Base-by-base conservation (phyloP, 2,329 filamentous ascomycete species). In the Atkinsonella hypoxylon region DNA sequence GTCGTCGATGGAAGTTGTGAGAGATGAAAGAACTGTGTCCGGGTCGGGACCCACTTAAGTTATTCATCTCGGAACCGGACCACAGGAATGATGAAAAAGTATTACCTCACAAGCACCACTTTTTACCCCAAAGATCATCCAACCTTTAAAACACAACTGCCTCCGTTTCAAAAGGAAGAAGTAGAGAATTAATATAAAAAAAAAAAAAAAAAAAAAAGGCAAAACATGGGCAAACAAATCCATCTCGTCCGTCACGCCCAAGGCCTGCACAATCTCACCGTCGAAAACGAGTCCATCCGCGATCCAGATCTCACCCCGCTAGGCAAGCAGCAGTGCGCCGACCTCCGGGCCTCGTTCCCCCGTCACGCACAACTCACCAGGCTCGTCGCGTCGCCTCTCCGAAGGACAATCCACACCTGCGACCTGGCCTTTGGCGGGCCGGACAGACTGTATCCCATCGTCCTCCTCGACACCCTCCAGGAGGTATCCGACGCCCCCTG, bases 361-460 rank as follows among this genome's bases (percentile, higher is more conserved):
- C 67, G 78, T 65, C 83, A 86, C 62, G 69, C 72, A 54, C 67
- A 74, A 39, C 70, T 93, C 60, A 83, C 84, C 4, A 75, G 85
- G 57, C 75, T 95, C 12, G 76, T 89, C 20, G 82, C 88, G 39
- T 93, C 87, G 1, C 89, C 89, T 6, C 76, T 95, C 57, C 82
- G 84, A 47, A 81, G 89, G 54, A 94, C 89, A 2, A 74, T 95
- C 44, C 81, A 87, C 67, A 95, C 89, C 2, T 83, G 85, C 34
- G 73, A 89, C 31, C 69, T 81, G 49, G 77, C 79, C 44, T 94
- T 95, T 65, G 76, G 74, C 17, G 73, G 79, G 48, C 9, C 34
- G 20, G 60, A 72, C 20, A 52, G 57, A 7, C 66, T 68, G 6
- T 64, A 66, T 32, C 65, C 65, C 50, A 75, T 94, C 48, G 67